Base-by-base conservation (phyloP, 345 rosid species). In the Zanthoxylum bungeanum region DNA sequence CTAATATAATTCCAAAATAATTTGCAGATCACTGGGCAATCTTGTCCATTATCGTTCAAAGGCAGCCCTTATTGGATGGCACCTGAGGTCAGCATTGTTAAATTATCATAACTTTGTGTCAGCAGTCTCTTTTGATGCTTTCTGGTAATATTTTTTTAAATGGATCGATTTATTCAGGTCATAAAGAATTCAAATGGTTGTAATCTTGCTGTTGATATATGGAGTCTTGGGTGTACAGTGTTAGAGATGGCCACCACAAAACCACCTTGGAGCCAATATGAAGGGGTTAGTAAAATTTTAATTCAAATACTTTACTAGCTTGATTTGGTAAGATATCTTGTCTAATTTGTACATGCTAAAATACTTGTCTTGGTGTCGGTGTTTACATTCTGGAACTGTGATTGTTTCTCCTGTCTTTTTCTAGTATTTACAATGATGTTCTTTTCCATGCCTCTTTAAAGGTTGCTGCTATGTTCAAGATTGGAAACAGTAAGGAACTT, bases 11-110 rank as follows among this genome's bases (percentile, higher is more conserved):
- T 68, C 60, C 56, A 73, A 73, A 58, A 78, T 27, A 31, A 71
- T 69, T 64, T 69, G 82, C 92, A 91, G 97, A 91, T 91, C n/a
- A 83, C 88, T 57, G 92, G 92, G 52, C 91, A 86, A 74, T 91
- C 93, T 49, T 90, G 90, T 70, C 92, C 89, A 4, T 76, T 91
- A 24, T 91, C 97, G 22, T 83, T 91, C 80, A 91, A 83, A 78
- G 97, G 97, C 74, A 91, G 97, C 79, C 97, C 97, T 30, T 88
- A 88, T 77, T 91, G 97, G 97, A 91, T 91, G 97, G 97, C 97
- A 74, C 97, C 97, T 51, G 97, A 91, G 93, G 97, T 87, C 65
- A 52, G 76, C 74, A 50, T 68, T 53, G 69, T 73, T 70, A 50
- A 25, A 12, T 59, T 28, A 21, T 64, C 16, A 5, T 30, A n/a